Evolutionary conservation across 306 rosid genomes (phyloP).

Genomic region (Cicer cuneatum): DNA sequence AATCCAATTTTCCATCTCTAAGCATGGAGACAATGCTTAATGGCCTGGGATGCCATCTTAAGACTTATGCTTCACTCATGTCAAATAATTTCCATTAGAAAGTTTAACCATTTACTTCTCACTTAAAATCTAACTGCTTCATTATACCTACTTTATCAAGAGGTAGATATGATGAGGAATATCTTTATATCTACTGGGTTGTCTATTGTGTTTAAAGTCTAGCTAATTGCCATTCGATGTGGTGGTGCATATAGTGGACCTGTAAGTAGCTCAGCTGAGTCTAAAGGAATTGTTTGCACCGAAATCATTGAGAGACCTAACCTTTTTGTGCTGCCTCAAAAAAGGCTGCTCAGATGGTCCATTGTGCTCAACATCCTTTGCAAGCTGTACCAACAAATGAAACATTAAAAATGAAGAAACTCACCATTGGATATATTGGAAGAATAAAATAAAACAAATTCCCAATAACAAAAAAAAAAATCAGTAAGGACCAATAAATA

Average conservation of each 20-base stretch:
- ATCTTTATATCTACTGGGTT: neutral
- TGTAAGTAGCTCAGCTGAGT: constrained; percentile 11
- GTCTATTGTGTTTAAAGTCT: neutral
- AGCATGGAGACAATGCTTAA: constrained; percentile 8
- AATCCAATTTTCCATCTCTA: constrained; percentile 27
- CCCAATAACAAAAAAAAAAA: constrained; percentile 12
- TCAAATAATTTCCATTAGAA: constrained; percentile 21
- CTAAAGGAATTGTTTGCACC: constrained; percentile 20
- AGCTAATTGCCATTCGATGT: neutral
- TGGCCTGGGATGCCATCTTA: constrained; percentile 16
- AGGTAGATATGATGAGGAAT: neutral
- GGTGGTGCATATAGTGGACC: neutral
- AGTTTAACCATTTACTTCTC: constrained; percentile 27
- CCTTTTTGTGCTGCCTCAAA: constrained; percentile 82
- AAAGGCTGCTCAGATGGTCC: constrained; percentile 58
- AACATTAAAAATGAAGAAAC: constrained; percentile 41
- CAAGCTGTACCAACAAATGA: constrained; percentile 55
- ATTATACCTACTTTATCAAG: constrained; percentile 10
- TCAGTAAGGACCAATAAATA: constrained; percentile 30
- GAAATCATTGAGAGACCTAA: constrained; percentile 37
- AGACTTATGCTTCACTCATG: constrained; percentile 25
- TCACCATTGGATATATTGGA: neutral
- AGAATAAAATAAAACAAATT: constrained; percentile 21
- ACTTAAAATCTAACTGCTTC: constrained; percentile 21
- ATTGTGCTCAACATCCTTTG: constrained; percentile 50